Evolutionary conservation across 331 rosid genomes (phyloP).

Genomic region (Pyrus hybrid): DNA sequence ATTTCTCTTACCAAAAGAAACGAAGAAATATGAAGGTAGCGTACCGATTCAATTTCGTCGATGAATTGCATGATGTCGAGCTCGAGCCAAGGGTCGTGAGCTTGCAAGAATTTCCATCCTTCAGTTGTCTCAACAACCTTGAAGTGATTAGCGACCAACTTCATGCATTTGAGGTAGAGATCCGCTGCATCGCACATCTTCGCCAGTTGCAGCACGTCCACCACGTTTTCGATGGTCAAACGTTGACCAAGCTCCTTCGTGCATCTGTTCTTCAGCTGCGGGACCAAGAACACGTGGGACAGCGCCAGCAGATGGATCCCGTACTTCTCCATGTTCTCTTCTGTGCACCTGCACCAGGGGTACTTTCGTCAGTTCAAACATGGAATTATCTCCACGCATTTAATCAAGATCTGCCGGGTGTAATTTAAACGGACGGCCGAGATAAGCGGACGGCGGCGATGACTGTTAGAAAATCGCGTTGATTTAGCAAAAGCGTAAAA

Average conservation of each 20-base stretch:
- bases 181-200: conserved; percentile 80
- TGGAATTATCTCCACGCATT: too few relatives aligned
- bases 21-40: background rate
- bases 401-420: background rate
- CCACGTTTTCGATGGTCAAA: conserved; percentile 46
- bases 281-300: conserved; percentile 63
- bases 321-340: conserved; percentile 47
- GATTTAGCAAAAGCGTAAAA: background rate
- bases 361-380: conserved; percentile 14
- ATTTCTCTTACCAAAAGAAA: too few relatives aligned
- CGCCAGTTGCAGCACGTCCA: conserved; percentile 73
- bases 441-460: background rate
- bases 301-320: conserved; percentile 69
- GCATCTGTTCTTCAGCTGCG: conserved; percentile 56
- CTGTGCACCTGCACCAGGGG: conserved; percentile 41
- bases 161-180: conserved; percentile 66
- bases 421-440: background rate
- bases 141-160: conserved; percentile 33
- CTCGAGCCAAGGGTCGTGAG: conserved; percentile 54
- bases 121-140: conserved; percentile 53
- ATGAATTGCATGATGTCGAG: conserved; percentile 52
- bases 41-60: conserved; percentile 57
- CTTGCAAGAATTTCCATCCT: conserved; percentile 78
- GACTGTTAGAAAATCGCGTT: background rate
- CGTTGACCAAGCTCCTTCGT: conserved; percentile 33